Base-by-base conservation (phyloP, 1,139 yeast species). In the Pichia sp. region DNA sequence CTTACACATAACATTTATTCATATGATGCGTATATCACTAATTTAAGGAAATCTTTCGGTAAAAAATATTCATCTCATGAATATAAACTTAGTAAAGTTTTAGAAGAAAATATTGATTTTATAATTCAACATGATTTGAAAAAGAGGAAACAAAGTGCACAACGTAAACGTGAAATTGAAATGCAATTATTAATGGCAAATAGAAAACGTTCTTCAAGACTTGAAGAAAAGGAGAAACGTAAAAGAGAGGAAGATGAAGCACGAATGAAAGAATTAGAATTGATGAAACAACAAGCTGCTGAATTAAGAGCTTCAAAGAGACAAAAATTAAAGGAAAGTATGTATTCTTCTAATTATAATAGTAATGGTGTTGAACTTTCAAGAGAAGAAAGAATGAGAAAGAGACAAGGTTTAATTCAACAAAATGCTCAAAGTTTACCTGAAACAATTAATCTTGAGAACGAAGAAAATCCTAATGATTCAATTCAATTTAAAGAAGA, bases 111-210 rank as follows among this genome's bases (percentile, higher is more conserved):
- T 33, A 44, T 52, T 7, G 56, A 56, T 26, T 47, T 41, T 34
- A 53, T 60, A 7, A 48, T 56, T 8, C 53, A 53, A 31, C 55
- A 51, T 35, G 76, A 71, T 49, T 47, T 65, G 33, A 69, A 65
- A 42, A 72, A 72, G 51, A 59, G 81, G 41, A 68, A 64, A 48
- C 64, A 64, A 38, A 60, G 74, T 22, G 56, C 67, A 23, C 67
- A 67, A 40, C 63, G 75, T 46, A 65, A 65, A 49, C 71, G 69
- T 51, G 79, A 74, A 46, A 61, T 71, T 32, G 78, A 74, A 52
- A 63, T 75, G 64, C 71, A 71, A 31, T 64, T 67, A 24, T 56
- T 75, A 39, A 60, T 75, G 57, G 78, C 78, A 2, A 74, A 77
- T 17, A 60, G 78, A 42, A 73, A 73, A 50, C 62, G 72, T 45